These are phyloP conservation scores for Podospora pseudopauciseta DNA, from an alignment of 495 filamentous ascomycete genomes.

Conservation along the genomic window DNA sequence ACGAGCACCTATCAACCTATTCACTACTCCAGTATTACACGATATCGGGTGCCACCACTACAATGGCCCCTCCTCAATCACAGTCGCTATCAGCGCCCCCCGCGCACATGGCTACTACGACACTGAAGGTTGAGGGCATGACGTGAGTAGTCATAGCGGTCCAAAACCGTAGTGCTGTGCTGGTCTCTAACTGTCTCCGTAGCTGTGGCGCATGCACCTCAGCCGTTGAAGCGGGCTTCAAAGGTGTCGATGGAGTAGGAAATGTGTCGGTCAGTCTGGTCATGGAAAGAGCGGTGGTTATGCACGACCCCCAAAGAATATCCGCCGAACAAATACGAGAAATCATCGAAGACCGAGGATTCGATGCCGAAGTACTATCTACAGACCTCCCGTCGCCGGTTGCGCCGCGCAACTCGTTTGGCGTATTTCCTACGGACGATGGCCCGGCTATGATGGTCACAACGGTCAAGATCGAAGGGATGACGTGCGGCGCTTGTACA, in stretches of 20 bases:
- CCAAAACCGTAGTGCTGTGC: neutral
- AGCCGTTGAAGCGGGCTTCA: conserved; percentile 80
- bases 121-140: conserved; percentile 85
- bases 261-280: conserved; percentile 87
- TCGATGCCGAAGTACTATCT: conserved; percentile 86
- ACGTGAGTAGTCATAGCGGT: conserved; percentile 48
- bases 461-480: conserved; percentile 82
- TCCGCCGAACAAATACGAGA: conserved; percentile 71
- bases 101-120: conserved; percentile 82
- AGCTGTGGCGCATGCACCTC: conserved; percentile 79
- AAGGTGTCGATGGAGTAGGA: conserved; percentile 69
- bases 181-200: conserved; percentile 14
- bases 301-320: conserved; percentile 76
- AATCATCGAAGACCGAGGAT: conserved; percentile 89
- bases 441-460: conserved; percentile 54
- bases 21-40: neutral
- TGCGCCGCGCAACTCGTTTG: conserved; percentile 29
- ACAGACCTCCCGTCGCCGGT: conserved; percentile 62
- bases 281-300: conserved; percentile 85
- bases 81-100: conserved; percentile 35
- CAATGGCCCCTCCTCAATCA: conserved; percentile 49
- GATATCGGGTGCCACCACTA: conserved; percentile 8
- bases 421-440: conserved; percentile 32
- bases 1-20: neutral
- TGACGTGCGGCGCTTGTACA: conserved; percentile 97